Percentiles rank a stretch among this genome's conserved stretches.
phyloP scores from a whole-genome alignment of 305 asterid genomes.

The Fraxinus floribunda region DNA sequence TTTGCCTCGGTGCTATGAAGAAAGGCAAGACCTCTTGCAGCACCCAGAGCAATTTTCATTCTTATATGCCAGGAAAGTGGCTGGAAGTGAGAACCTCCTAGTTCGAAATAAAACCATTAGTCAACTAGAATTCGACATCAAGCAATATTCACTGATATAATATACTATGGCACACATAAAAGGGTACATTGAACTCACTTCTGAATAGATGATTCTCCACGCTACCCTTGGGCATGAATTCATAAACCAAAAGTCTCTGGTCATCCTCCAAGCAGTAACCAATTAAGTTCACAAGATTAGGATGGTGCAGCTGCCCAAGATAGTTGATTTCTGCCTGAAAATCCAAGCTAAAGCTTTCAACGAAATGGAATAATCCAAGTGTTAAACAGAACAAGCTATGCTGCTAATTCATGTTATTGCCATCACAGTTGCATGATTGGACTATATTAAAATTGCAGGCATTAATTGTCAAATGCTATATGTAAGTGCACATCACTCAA shows the following conservation, averaged over 20 bases:
- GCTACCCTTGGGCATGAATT: constrained; percentile 97
- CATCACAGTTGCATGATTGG: neutral
- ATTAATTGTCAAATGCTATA: neutral
- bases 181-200: constrained; percentile 49
- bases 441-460: neutral
- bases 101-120: constrained; percentile 9
- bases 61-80: constrained; percentile 79
- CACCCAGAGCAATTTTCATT: constrained; percentile 83
- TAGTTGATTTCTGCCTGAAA: constrained; percentile 88
- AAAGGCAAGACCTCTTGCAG: constrained; percentile 95
- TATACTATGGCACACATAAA: neutral
- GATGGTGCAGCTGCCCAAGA: constrained; percentile 80
- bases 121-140: constrained; percentile 12
- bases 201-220: constrained; percentile 93
- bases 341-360: constrained; percentile 13
- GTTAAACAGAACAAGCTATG: constrained; percentile 5
- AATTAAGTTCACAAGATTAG: constrained; percentile 75
- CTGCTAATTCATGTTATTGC: neutral
- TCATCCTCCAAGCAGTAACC: constrained; percentile 95
- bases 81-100: constrained; percentile 77
- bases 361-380: neutral
- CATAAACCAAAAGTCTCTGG: constrained; percentile 81
- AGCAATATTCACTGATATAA: neutral
- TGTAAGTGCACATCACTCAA: neutral
- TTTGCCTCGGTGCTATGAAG: constrained; percentile 79